Conservation (phyloP, 495 filamentous ascomycete genomes). For the Sphaerosporella brunnea region DNA sequence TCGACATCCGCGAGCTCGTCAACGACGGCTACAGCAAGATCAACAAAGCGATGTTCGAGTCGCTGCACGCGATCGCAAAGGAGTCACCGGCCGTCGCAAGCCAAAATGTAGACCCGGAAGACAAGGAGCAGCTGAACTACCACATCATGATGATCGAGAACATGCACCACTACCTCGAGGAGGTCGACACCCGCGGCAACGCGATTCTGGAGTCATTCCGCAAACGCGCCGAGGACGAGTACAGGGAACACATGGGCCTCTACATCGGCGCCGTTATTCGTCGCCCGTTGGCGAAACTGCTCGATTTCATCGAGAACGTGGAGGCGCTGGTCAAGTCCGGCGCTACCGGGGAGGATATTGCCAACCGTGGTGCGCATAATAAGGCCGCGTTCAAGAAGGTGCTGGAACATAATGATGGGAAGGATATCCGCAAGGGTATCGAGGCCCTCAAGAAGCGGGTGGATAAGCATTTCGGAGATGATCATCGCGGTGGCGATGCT, state of each 20-base stretch:
- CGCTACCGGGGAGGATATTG: slow-evolving; percentile 33
- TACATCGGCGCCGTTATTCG: slow-evolving; percentile 80
- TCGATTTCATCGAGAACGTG: slow-evolving; percentile 68
- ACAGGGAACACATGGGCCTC: slow-evolving; percentile 70
- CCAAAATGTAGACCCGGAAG: slow-evolving; percentile 49
- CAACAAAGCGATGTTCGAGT: slow-evolving; percentile 93
- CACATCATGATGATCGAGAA: slow-evolving; percentile 95
- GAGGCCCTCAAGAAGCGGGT: slow-evolving; percentile 74
- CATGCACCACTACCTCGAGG: slow-evolving; percentile 93
- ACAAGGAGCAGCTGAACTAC: slow-evolving; percentile 90
- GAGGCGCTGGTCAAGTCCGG: slow-evolving; percentile 44
- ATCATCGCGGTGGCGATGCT: too few relatives aligned
- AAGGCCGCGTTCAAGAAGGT: slow-evolving; percentile 70
- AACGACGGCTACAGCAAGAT: slow-evolving; percentile 77
- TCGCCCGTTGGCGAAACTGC: slow-evolving; percentile 67
- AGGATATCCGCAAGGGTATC: slow-evolving; percentile 68
- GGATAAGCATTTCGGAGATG: slow-evolving; percentile 90
- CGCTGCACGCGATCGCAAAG: slow-evolving; percentile 84
- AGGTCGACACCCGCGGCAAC: slow-evolving; percentile 58
- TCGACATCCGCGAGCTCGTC: slow-evolving; percentile 52
- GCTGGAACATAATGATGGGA: slow-evolving; percentile 55
- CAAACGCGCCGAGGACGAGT: slow-evolving; percentile 54
- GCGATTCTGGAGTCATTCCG: slow-evolving; percentile 66
- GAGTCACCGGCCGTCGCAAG: slow-evolving; percentile 51
- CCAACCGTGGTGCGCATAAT: slow-evolving; percentile 58